These are phyloP conservation scores for Pseudogymnoascus sp. DNA, from an alignment of 2,329 filamentous ascomycete genomes.

Conservation along the genomic window DNA sequence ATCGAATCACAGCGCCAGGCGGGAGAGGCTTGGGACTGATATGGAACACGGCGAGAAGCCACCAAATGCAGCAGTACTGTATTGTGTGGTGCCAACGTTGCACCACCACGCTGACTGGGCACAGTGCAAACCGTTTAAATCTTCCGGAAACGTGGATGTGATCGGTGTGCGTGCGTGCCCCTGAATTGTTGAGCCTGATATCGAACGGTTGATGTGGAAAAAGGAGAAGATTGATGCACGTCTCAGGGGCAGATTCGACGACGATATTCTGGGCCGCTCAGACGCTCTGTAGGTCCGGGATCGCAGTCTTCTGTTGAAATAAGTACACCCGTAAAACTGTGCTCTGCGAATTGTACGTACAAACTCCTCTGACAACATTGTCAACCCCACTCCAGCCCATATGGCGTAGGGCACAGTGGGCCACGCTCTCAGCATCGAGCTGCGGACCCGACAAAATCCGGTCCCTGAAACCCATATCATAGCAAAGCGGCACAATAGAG, in stretches of 20 bases:
- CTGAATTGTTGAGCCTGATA: background rate
- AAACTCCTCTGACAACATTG: background rate
- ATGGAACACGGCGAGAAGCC: background rate
- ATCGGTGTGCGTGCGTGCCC: background rate
- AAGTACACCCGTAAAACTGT: background rate
- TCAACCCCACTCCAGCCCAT: background rate
- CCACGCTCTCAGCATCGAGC: background rate
- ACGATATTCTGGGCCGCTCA: background rate
- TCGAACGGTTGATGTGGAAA: background rate
- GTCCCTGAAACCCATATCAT: background rate
- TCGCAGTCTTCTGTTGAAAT: background rate
- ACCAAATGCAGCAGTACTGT: background rate
- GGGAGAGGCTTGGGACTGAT: background rate
- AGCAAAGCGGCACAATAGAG: background rate
- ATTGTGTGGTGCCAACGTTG: background rate
- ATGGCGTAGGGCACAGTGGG: background rate
- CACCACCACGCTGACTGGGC: background rate
- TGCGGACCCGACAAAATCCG: background rate
- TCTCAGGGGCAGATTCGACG: background rate
- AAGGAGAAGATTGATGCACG: background rate
- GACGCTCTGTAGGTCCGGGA: background rate
- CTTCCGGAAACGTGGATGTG: background rate
- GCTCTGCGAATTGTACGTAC: background rate
- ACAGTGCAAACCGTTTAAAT: background rate
- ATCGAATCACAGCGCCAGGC: constrained; percentile 1